These are phyloP conservation scores for Colletotrichum liaoningense DNA, from an alignment of 2,329 filamentous ascomycete genomes.

Conservation along the genomic window DNA sequence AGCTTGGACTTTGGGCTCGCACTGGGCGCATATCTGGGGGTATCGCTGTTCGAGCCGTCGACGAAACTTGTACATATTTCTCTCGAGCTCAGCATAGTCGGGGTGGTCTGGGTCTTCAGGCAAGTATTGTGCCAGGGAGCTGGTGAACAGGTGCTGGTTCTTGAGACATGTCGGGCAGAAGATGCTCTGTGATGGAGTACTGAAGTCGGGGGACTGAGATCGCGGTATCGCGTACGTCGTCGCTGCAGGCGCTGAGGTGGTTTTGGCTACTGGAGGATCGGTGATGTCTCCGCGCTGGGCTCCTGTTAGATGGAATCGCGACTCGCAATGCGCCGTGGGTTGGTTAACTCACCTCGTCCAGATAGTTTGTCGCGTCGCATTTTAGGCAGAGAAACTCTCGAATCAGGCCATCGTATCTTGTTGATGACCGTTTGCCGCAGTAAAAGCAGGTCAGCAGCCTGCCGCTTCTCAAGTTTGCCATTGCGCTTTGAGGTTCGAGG, in stretches of 20 bases:
- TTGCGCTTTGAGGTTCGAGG: conserved; percentile 39
- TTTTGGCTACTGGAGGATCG: conserved; percentile 79
- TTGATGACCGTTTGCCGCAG: conserved; percentile 76
- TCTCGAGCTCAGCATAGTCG: conserved; percentile 75
- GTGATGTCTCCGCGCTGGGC: conserved; percentile 85
- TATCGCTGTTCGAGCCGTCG: conserved; percentile 82
- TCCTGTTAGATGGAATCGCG: not conserved
- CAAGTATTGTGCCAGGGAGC: conserved; percentile 83
- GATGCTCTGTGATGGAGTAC: conserved; percentile 48
- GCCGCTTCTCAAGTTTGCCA: conserved; percentile 55
- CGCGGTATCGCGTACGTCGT: conserved; percentile 61
- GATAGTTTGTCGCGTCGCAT: conserved; percentile 89
- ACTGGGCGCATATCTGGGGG: conserved; percentile 87
- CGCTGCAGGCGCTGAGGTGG: conserved; percentile 54
- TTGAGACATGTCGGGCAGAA: conserved; percentile 85
- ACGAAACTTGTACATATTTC: conserved; percentile 76
- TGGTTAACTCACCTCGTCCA: conserved; percentile 77
- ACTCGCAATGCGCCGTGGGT: not conserved
- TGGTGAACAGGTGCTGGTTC: conserved; percentile 86
- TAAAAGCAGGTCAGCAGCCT: conserved; percentile 80
- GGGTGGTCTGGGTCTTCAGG: conserved; percentile 73
- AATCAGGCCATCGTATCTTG: conserved; percentile 66
- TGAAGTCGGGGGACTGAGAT: conserved; percentile 49
- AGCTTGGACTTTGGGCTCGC: conserved; percentile 78
- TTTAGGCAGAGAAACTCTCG: conserved; percentile 78